Evolutionary conservation across 179 eudicot species (phyloP).

Genomic region (Spergularia azorica): DNA sequence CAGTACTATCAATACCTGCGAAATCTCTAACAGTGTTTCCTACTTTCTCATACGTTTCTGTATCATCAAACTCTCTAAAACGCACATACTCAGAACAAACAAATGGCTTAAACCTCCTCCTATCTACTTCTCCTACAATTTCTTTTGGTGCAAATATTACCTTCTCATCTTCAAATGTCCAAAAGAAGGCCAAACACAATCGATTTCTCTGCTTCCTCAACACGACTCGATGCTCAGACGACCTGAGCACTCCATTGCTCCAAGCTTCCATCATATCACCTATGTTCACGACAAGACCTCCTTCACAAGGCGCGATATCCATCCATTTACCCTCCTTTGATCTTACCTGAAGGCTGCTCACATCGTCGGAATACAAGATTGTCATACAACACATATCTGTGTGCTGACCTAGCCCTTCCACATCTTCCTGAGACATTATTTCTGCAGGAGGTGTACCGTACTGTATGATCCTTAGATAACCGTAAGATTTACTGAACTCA

Average conservation of each 20-base stretch:
- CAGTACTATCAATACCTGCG: slow-evolving; percentile 27
- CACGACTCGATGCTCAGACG: slow-evolving; percentile 80
- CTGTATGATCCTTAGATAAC: slow-evolving; percentile 72
- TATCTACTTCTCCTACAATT: slow-evolving; percentile 62
- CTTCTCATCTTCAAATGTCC: slow-evolving; percentile 87
- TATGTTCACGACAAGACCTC: slow-evolving; percentile 65
- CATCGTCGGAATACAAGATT: slow-evolving; percentile 66
- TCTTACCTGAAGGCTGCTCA: slow-evolving; percentile 80
- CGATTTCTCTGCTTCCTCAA: slow-evolving; percentile 53
- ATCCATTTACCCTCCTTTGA: slow-evolving; percentile 77
- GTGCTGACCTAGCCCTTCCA: slow-evolving; percentile 89
- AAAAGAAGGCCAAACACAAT: slow-evolving; percentile 78
- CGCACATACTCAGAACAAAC: slow-evolving; percentile 55
- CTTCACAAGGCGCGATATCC: slow-evolving; percentile 61
- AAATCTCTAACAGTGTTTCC: slow-evolving; percentile 43
- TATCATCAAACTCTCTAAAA: slow-evolving; percentile 42
- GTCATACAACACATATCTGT: slow-evolving; percentile 88
- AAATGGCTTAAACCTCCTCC: slow-evolving; percentile 61
- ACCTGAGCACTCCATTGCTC: slow-evolving; percentile 73
- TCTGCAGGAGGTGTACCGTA: slow-evolving; percentile 45
- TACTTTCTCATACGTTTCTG: slow-evolving; percentile 41
- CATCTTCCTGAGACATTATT: slow-evolving; percentile 37
- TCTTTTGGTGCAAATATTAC: slow-evolving; percentile 68
- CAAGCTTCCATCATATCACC: slow-evolving; percentile 93
- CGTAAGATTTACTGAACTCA: slow-evolving; percentile 61